Evolutionary conservation across 495 filamentous ascomycete species (phyloP).

Genomic region (Xylaria bambusicola): DNA sequence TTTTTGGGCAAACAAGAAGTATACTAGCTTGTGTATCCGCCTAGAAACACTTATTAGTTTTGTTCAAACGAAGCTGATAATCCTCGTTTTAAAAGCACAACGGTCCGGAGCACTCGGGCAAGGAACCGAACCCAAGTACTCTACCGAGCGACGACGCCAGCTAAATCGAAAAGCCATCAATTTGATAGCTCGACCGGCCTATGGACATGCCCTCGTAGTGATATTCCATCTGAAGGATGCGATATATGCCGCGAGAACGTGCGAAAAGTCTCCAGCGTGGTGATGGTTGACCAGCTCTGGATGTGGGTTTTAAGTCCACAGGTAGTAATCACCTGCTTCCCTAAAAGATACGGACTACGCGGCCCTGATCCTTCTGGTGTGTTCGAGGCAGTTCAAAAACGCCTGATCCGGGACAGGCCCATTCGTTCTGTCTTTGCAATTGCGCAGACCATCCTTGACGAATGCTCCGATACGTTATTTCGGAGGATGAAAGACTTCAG

Average conservation of each 20-base stretch:
- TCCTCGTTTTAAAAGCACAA: constrained; percentile 34
- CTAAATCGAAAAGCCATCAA: constrained; percentile 27
- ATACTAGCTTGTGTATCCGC: too few relatives aligned
- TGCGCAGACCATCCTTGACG: constrained; percentile 61
- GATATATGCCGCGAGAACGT: constrained; percentile 33
- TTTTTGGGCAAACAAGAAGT: too few relatives aligned
- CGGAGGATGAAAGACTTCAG: constrained; percentile 51
- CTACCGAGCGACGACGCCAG: constrained; percentile 45
- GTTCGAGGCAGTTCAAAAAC: constrained; percentile 53
- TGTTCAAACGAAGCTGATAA: neutral
- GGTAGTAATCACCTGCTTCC: constrained; percentile 64
- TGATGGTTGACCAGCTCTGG: constrained; percentile 73
- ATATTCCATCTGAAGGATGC: constrained; percentile 15
- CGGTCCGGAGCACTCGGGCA: constrained; percentile 57
- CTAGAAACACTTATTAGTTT: neutral
- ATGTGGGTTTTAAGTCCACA: constrained; percentile 64
- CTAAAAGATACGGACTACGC: constrained; percentile 63
- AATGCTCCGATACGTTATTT: constrained; percentile 62
- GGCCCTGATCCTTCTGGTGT: constrained; percentile 66
- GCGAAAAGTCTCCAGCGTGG: constrained; percentile 55
- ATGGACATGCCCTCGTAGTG: too few relatives aligned
- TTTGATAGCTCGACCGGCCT: neutral
- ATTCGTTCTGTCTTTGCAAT: constrained; percentile 66
- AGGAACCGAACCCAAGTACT: constrained; percentile 69
- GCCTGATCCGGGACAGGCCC: constrained; percentile 48